Base-by-base conservation (phyloP, 2,329 filamentous ascomycete species). In the Fusarium sororula region DNA sequence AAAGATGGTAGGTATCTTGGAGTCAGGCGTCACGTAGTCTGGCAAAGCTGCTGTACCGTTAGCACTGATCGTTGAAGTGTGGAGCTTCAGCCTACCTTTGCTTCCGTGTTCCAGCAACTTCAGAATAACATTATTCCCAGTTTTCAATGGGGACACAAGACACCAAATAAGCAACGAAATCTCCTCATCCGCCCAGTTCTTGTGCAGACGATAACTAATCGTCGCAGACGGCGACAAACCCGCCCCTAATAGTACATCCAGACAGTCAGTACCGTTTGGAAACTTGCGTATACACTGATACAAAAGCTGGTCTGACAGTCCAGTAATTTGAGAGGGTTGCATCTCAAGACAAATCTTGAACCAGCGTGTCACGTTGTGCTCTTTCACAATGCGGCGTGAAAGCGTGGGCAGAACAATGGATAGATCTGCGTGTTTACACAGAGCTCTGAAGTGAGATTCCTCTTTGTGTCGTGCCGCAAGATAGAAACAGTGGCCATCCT, bases 261-360 rank as follows among this genome's bases (percentile, higher is more conserved):
- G 28, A 10, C 59, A 45, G 7, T 37, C 35, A 11, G 61, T 66
- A 1, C 48, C 28, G 1, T 32, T 37, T 4, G 51, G 39, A 30
- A 70, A 71, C 20, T 56, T 66, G 5, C 66, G 44, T 35, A 71
- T 66, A 24, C 68, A 71, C 13, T 66, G 41, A 18, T 66, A 70
- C 17, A 71, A 5, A 11, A 71, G 28, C 6, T 61, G 30, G 11
- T 61, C 39, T 10, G 57, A 26, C 3, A 51, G 7, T 15, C 38
- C 47, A 0, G 24, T 14, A n/a, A 28, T 30, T 4, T 41, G 54
- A 3, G 26, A 18, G 1, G 30, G 51, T 3, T 56, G 55, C 13
- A 61, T 32, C 22, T 71, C 44, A 4, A 71, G 48, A 17, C 47
- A 50, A 2, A 70, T 50, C 5, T 28, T 38, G 6, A 71, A 51